Evolutionary conservation across 192 early-diverging fungal species (phyloP), one percentile per base, ranked within the genome.

Genomic region (Coemansia sp.): DNA sequence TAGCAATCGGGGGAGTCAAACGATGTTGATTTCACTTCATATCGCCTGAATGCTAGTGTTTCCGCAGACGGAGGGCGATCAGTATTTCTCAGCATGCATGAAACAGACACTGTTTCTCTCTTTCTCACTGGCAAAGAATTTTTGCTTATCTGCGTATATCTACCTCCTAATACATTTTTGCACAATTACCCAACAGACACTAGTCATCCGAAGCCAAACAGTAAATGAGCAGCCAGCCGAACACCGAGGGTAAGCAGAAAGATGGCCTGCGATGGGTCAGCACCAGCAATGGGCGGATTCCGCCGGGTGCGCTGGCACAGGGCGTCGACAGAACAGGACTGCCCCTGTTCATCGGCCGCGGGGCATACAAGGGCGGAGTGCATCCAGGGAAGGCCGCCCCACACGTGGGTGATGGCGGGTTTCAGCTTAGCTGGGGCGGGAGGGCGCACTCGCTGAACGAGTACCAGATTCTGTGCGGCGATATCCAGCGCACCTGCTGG

Each of bases 391-490:
- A 80, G 57, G 70, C 68, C 6, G 75, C 68, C 25, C 70, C 79
- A 9, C 79, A 81, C 42, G 13, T 81, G 38, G 25, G 55, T n/a
- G 44, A 76, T 53, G 82, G 75, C 54, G 82, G 82, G 27, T 70
- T 74, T 38, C 76, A 57, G 48, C 64, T 85, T 10, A 57, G 74
- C 22, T 85, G 80, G 68, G 82, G 72, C 57, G 84, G 85, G 1
- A 76, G 71, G 36, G 73, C 83, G 30, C 23, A 67, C 28, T 54
- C 55, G 15, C 57, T 82, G 33, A 65, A 68, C 56, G 64, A 78
- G 58, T 86, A 83, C 67, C 74, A 82, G 60, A 78, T 88, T 0
- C 69, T 88, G 28, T 80, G 82, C 68, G 87, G 87, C 25, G 60
- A 70, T 50, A 71, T 78, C 56, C 78, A 72, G 63, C 59, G 72